These are phyloP conservation scores for Dryadomyces quercivorus DNA, from an alignment of 2,329 filamentous ascomycete species.

Conservation along the genomic window DNA sequence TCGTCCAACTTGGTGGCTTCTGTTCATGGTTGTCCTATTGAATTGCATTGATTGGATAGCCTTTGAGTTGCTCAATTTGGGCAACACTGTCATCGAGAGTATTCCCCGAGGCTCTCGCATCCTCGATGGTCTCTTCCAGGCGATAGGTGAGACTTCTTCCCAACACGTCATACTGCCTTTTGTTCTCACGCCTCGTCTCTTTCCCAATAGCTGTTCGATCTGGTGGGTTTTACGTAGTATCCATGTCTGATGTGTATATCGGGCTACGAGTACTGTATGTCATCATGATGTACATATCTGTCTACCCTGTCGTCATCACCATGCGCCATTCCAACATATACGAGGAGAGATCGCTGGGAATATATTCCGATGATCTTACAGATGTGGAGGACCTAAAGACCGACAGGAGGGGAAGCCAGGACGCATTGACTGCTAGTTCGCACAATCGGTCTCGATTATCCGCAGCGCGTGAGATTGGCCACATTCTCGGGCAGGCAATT, in stretches of 20 bases:
- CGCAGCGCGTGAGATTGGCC: conserved; percentile 16
- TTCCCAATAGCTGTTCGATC: conserved; percentile 39
- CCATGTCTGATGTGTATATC: conserved; percentile 42
- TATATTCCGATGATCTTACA: conserved; percentile 31
- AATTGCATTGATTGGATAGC: conserved; percentile 53
- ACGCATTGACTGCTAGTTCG: neutral
- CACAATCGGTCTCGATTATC: neutral
- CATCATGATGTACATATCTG: conserved; percentile 56
- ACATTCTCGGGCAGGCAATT: conserved; percentile 23
- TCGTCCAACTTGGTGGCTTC: conserved; percentile 52
- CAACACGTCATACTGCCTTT: neutral
- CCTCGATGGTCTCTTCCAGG: conserved; percentile 54
- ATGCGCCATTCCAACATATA: conserved; percentile 61
- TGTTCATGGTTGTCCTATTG: conserved; percentile 46
- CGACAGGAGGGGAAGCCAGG: neutral
- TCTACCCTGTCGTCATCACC: conserved; percentile 49
- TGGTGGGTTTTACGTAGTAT: conserved; percentile 54
- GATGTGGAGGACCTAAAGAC: neutral
- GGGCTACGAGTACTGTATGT: conserved; percentile 48
- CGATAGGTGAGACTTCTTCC: conserved; percentile 30
- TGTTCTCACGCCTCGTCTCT: neutral
- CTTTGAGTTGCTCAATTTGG: conserved; percentile 54
- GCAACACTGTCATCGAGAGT: conserved; percentile 40
- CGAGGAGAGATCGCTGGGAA: conserved; percentile 54
- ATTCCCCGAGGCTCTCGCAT: conserved; percentile 41